Evolutionary conservation across 371 early-diverging fungal species (phyloP), one percentile per base, ranked within the genome.

Genomic region (Apophysomyces sp.): DNA sequence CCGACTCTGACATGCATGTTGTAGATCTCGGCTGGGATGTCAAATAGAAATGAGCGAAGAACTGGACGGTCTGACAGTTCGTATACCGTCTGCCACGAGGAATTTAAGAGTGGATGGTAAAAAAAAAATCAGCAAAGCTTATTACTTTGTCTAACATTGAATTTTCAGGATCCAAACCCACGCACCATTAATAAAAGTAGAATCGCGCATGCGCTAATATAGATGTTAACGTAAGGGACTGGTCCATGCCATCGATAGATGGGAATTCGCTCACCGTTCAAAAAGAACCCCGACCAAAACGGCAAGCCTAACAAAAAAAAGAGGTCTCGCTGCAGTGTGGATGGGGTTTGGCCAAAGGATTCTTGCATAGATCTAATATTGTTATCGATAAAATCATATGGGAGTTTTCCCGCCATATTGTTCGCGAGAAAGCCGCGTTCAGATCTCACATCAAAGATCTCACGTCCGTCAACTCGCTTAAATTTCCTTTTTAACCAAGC

Each of bases 51-150:
- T 98, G 86, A 81, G 74, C 53, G 76, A 91, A 36, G 93, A 92
- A 9, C 71, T 99, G 71, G 93, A 96, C 64, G 95, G 95, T 15
- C 82, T 93, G 58, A 92, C 88, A 4, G 92, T 98, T 52, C 87
- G 86, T 61, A 90, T 99, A 30, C 99, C 99, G 13, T 90, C 91
- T 60, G 97, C 96, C 27, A 98, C 98, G 18, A 86, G 98, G 63
- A 99, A 99, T 80, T 85, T 99, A 84, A 89, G 92, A 65, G 94
- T 96, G 3, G 97, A 97, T 77, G 97, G 97, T 78, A 81, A 56
- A 31, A 1, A 7, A 31, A 3, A 16, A 15, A 34, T 11, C 27
- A 29, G 27, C 18, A 11, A 4, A 32, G 8, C 18, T 9, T 16
- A 39, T 21, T 24, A 18, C 16, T 51, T 34, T 52, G 16, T 34